Percentiles rank a stretch among this genome's conserved stretches.
These are phyloP conservation scores for Didymella keratinophila DNA, from an alignment of 2,329 filamentous ascomycete genomes.

Conservation along the genomic window DNA sequence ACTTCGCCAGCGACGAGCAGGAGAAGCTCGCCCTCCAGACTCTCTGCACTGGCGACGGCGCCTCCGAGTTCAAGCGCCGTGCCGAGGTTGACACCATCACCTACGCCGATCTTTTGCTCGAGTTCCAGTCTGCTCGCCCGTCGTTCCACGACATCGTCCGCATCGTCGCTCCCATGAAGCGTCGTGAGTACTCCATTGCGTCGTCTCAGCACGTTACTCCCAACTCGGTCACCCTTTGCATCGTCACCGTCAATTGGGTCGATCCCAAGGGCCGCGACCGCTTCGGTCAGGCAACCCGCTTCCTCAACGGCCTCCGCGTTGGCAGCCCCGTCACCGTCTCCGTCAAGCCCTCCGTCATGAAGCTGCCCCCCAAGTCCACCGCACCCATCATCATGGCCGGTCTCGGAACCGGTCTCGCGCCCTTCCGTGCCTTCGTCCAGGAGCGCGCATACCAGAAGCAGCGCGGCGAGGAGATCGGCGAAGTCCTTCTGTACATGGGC, in stretches of 20 bases:
- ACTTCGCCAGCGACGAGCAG: slow-evolving; percentile 81
- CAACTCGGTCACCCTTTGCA: slow-evolving; percentile 89
- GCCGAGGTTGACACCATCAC: slow-evolving; percentile 90
- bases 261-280: slow-evolving; percentile 87
- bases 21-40: slow-evolving; percentile 82
- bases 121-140: slow-evolving; percentile 89
- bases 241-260: slow-evolving; percentile 96
- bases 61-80: slow-evolving; percentile 89
- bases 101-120: slow-evolving; percentile 86
- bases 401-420: slow-evolving; percentile 95
- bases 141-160: slow-evolving; percentile 86
- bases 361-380: slow-evolving; percentile 85
- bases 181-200: slow-evolving; percentile 98
- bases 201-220: slow-evolving; percentile 95
- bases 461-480: slow-evolving; percentile 93
- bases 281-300: slow-evolving; percentile 91
- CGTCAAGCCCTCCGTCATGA: slow-evolving; percentile 99
- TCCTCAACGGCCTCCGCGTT: slow-evolving; percentile 77
- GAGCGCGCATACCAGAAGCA: slow-evolving; percentile 98
- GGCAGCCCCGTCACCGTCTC: slow-evolving; percentile 86
- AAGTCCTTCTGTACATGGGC: slow-evolving; percentile 94
- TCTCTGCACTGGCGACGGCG: slow-evolving; percentile 76
- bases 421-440: slow-evolving; percentile 99
- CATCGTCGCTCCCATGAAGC: slow-evolving; percentile 91
- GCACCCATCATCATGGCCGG: slow-evolving; percentile 98